Base-by-base conservation (phyloP, 345 rosid species). In the Melaleuca quinquenervia region DNA sequence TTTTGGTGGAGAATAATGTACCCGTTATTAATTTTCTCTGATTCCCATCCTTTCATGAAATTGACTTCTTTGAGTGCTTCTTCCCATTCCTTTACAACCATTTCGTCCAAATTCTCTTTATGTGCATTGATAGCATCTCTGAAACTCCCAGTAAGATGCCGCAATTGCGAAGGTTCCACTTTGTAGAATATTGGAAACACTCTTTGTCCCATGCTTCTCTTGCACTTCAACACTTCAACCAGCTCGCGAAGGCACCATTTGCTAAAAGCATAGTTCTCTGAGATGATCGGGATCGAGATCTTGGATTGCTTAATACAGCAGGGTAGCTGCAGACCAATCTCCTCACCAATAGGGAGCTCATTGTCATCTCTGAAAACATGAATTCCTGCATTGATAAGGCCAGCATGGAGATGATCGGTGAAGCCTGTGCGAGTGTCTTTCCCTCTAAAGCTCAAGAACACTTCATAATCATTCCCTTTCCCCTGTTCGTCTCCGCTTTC, bases 61-160 rank as follows among this genome's bases (percentile, higher is more conserved):
- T 1, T 58, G 0, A 58, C 32, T n/a, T 58, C 29, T 0, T 26
- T n/a, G 0, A 58, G 36, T 0, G 1, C 32, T 58, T 58, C 1
- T 12, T n/a, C 8, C 70, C 70, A 58, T n/a, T 58, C 14, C 36
- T 56, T 0, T 11, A 54, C 24, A 3, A 2, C 0, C 3, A 0
- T n/a, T n/a, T n/a, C 7, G 0, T 11, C 70, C 29, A n/a, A n/a
- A 0, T 58, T 58, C 70, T 12, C 6, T 58, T 58, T 11, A 58
- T 60, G 5, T 27, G 36, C 2, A 13, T 60, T 12, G 20, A 60
- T 27, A 60, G 36, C 74, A 60, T 0, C 20, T n/a, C 32, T 0
- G 0, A 60, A 27, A n/a, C 20, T 26, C 1, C 29, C 36, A 0
- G 0, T n/a, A 11, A 2, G 15, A 56, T 21, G 9, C 21, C 11